phyloP scores from a whole-genome alignment of 148 eudicot genomes.

The Rhododendron williamsianum region DNA sequence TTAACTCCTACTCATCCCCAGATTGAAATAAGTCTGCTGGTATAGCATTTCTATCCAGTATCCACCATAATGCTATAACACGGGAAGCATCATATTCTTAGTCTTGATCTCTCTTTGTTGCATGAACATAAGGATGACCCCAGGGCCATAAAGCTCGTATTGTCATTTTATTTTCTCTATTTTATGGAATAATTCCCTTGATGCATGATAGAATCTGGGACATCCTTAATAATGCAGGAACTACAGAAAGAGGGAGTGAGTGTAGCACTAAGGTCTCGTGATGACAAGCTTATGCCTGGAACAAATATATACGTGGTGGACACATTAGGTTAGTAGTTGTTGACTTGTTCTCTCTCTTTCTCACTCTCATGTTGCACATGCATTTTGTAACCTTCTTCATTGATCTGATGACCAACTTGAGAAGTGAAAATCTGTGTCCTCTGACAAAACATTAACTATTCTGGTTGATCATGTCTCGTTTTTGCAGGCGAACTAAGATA shows the following conservation, averaged over 20 bases:
- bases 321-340: conserved; percentile 55
- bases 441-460: no score
- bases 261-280: conserved; percentile 59
- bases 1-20: neutral
- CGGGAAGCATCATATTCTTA: neutral
- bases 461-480: no score
- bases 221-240: conserved; percentile 36
- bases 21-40: neutral
- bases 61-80: neutral
- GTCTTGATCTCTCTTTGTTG: neutral
- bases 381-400: no score
- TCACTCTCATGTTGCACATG: no score
- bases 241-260: conserved; percentile 42
- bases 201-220: conserved; percentile 1
- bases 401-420: no score
- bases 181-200: neutral
- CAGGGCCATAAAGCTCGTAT: neutral
- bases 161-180: neutral
- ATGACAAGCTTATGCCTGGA: conserved; percentile 40
- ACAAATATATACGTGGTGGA: conserved; percentile 68
- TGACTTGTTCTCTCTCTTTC: neutral
- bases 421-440: no score
- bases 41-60: neutral
- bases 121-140: neutral
- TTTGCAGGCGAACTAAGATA: no score